Evolutionary conservation across 441 rosid species (phyloP), one percentile per base, ranked within the genome.

Genomic region (Erodium texanum): DNA sequence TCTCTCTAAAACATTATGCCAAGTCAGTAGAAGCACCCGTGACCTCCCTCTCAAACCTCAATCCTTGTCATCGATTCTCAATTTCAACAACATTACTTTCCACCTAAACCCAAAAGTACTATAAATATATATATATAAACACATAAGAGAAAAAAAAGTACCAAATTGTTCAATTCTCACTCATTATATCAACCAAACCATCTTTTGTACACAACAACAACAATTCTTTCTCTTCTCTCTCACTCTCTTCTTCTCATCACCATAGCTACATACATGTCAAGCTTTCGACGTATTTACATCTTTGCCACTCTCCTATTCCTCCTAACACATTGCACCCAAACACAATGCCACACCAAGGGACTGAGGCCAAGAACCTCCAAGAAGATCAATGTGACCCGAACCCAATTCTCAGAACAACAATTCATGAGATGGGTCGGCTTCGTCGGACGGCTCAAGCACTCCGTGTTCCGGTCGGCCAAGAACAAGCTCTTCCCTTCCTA

Each of bases 391-490:
- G 32, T 50, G 73, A 87, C 87, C 1, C 83, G 78, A 72, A 67
- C 64, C 73, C 86, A 82, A 61, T 82, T 76, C 77, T 83, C 97
- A 19, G 96, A 89, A 71, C 86, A 82, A 24, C 93, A 89, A 54
- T 91, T 91, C 88, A 74, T 91, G 91, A 89, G 79, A 78, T 94
- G 99, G 99, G 96, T 94, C 58, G 80, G 80, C 16, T 91, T 86
- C 61, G 97, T 94, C 24, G 97, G 96, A 24, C 75, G 85, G 5
- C 84, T 89, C 32, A 94, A 79, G 63, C 99, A 94, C 74, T 83
- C 99, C 0, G 73, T 87, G 43, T 91, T 89, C 80, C 86, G 68
- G 67, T 5, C 93, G 38, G 97, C 97, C 5, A 91, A 87, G 81
- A 94, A 94, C 79, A 91, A 89, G 85, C 83, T 91, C 71, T 89